phyloP scores from a whole-genome alignment of 352 stramenopile species.

The Phytopythium mirpurense region DNA sequence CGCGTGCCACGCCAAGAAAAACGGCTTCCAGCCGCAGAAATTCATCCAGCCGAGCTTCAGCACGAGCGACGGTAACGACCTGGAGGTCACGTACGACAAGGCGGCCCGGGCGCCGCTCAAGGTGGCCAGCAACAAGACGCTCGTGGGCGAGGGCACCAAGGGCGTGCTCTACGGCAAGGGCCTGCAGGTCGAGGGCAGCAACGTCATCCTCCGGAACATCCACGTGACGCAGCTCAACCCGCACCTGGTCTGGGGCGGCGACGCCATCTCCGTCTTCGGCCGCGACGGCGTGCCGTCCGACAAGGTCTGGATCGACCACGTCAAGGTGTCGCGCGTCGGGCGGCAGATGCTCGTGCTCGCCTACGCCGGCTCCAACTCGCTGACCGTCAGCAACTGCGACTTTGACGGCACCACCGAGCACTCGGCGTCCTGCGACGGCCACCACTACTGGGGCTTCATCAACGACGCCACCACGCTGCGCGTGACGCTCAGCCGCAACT shows the following conservation, averaged over 20 bases:
- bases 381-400: conserved; percentile 44
- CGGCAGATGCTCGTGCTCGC: conserved; percentile 36
- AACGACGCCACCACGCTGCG: conserved; percentile 10
- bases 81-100: conserved; percentile 20
- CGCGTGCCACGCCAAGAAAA: conserved; percentile 20
- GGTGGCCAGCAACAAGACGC: conserved; percentile 34
- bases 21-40: conserved; percentile 31
- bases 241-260: conserved; percentile 31
- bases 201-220: conserved; percentile 55
- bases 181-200: conserved; percentile 24
- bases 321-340: conserved; percentile 34
- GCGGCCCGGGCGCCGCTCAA: conserved; percentile 16
- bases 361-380: conserved; percentile 15
- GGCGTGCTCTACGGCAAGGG: conserved; percentile 40
- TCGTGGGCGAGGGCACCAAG: conserved; percentile 27
- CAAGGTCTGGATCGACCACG: conserved; percentile 43
- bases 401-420: conserved; percentile 37
- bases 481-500: conserved; percentile 40
- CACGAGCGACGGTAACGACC: conserved; percentile 16
- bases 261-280: conserved; percentile 20
- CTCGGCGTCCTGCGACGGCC: conserved; percentile 33
- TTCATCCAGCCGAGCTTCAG: conserved; percentile 26
- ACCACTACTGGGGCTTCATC: conserved; percentile 35
- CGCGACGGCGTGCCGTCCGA: conserved; percentile 13
- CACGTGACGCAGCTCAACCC: conserved; percentile 54